Conservation (phyloP, 2,329 filamentous ascomycete genomes). For the Diplodia corticola region DNA sequence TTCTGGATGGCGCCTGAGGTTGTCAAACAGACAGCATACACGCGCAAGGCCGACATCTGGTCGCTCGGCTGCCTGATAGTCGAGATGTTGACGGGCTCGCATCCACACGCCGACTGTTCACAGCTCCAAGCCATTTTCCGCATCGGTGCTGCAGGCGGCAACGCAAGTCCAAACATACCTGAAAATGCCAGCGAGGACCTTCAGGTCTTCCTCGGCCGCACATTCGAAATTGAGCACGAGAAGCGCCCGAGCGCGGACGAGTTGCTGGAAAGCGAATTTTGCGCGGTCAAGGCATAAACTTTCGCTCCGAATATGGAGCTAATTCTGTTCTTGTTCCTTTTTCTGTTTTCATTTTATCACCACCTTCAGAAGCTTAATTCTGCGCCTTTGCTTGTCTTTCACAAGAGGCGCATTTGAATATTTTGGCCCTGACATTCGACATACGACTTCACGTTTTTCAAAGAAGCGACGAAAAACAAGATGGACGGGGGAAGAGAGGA, state of each 20-base stretch:
- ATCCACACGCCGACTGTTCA: conserved; percentile 95
- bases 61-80: conserved; percentile 94
- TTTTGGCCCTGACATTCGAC: conserved; percentile 11
- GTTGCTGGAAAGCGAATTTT: conserved; percentile 78
- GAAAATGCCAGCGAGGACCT: conserved; percentile 84
- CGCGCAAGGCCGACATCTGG: conserved; percentile 98
- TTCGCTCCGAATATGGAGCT: too few relatives aligned
- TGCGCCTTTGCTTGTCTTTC: neutral
- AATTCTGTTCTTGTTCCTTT: conserved; percentile 3
- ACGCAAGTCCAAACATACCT: conserved; percentile 84
- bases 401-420: conserved; percentile 3
- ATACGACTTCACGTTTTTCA: conserved; percentile 16
- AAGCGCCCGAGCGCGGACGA: conserved; percentile 90
- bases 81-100: conserved; percentile 97
- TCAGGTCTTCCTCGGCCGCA: conserved; percentile 77
- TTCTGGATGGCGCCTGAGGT: conserved; percentile 99
- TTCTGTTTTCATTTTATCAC: neutral
- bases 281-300: conserved; percentile 65
- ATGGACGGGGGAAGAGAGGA: neutral
- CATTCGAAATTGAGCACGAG: conserved; percentile 95
- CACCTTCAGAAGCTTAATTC: conserved; percentile 1
- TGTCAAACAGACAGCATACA: conserved; percentile 96
- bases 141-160: conserved; percentile 73
- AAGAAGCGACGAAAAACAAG: conserved; percentile 18
- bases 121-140: conserved; percentile 99